A percentile compares a stretch with the other conserved stretches of the same genome.
Evolutionary conservation across 1,284 basidiomycete species (phyloP).

Genomic region (Sphagnurus paluster): DNA sequence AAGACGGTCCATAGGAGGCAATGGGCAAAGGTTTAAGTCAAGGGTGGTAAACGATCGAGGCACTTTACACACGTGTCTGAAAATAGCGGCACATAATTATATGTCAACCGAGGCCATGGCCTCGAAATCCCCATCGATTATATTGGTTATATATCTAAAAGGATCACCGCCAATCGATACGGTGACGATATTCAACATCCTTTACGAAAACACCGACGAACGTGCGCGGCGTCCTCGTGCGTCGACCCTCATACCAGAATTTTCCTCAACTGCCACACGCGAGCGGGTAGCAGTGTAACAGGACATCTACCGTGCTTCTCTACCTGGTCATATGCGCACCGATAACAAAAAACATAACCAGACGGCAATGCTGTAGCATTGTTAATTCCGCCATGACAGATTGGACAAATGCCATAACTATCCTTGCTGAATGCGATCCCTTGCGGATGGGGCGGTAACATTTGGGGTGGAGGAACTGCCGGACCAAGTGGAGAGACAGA

Average conservation of each 20-base stretch:
- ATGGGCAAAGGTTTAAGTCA: constrained; percentile 1
- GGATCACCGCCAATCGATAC: constrained; percentile 17
- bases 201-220: constrained; percentile 32
- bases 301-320: constrained; percentile 82
- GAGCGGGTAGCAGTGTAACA: constrained; percentile 77
- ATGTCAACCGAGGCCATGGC: too few species aligned
- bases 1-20: constrained; percentile 13
- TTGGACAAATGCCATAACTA: constrained; percentile 80
- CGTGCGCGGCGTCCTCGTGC: too few species aligned
- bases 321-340: constrained; percentile 86
- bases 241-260: constrained; percentile 64
- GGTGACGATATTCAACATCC: constrained; percentile 23
- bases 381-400: constrained; percentile 76
- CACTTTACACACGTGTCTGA: constrained; percentile 33
- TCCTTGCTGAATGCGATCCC: constrained; percentile 59
- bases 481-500: constrained; percentile 62
- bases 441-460: constrained; percentile 71
- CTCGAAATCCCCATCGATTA: constrained; percentile 13
- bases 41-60: neutral
- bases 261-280: constrained; percentile 84
- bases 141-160: constrained; percentile 11
- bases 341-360: constrained; percentile 96
- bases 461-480: constrained; percentile 71
- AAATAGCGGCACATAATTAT: constrained; percentile 16
- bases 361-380: constrained; percentile 92